phyloP scores from a whole-genome alignment of 768 basidiomycete genomes.

The Phylloporus sp. region DNA sequence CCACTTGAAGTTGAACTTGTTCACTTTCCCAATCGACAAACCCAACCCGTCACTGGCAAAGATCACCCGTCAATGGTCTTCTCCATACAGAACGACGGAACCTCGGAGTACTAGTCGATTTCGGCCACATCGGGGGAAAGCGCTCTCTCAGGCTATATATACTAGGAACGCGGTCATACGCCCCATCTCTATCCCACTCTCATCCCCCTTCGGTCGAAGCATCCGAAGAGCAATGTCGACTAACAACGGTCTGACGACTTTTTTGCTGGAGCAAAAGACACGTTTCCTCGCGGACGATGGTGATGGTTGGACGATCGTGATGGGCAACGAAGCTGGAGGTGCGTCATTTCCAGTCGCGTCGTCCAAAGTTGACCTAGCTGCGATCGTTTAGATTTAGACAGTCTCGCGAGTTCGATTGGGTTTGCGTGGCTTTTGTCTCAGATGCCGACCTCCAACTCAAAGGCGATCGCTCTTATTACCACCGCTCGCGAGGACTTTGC shows the following conservation, averaged over 20 bases:
- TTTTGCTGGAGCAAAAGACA: conserved; percentile 46
- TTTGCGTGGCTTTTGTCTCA: conserved; percentile 70
- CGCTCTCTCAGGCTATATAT: background rate
- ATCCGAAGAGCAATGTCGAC: conserved; percentile 20
- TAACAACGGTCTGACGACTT: conserved; percentile 30
- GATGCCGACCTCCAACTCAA: conserved; percentile 31
- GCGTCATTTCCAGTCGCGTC: conserved; percentile 1
- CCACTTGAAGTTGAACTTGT: background rate
- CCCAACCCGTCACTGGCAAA: background rate
- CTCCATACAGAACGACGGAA: background rate
- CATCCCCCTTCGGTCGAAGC: background rate
- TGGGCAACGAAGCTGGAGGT: conserved; percentile 99
- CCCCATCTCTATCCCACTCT: background rate
- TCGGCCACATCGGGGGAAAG: no score
- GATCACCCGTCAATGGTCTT: background rate
- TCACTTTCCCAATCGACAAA: background rate
- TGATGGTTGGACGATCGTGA: conserved; percentile 73
- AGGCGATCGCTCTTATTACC: conserved; percentile 67
- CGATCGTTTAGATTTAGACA: conserved; percentile 71
- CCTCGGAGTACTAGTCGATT: no score
- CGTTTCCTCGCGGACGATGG: conserved; percentile 57
- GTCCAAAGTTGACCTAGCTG: background rate
- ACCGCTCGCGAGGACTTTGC: conserved; percentile 61
- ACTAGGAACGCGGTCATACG: background rate
- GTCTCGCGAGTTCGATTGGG: conserved; percentile 77